Evolutionary conservation across 139 green algal genomes (phyloP), one percentile per base, ranked within the genome.

Genomic region (Picochlorum sp.): DNA sequence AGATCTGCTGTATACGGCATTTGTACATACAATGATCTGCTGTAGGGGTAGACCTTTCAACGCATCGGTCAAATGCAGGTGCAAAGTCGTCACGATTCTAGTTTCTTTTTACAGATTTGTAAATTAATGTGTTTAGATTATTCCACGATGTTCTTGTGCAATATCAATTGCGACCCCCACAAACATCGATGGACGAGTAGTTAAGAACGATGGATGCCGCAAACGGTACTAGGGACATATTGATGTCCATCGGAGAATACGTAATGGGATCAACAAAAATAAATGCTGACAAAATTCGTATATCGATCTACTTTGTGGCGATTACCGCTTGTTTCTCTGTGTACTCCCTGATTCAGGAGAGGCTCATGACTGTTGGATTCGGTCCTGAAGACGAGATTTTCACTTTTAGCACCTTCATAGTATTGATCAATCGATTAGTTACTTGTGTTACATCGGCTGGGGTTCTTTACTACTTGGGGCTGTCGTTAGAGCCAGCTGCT

Each of bases 361-460:
- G 65, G 9, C 50, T 73, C 12, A 73, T 73, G 57, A 73, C 65
- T 16, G 33, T 63, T 33, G 47, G 47, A 2, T 73, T 73, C 29
- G 65, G 65, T 3, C 33, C 39, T 5, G 29, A 58, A 25, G 25
- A 33, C 1, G 65, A 73, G 33, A 50, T 49, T 14, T 73, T 73
- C 33, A 59, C 12, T n/a, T 81, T 82, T 57, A 89, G 78, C 5
- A 67, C 97, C 2, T 95, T 98, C 64, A 68, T 97, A 22, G 92
- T 98, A 49, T 74, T 97, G 7, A 88, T 80, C 69, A 98, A 98
- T 69, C 80, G 92, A 9, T 47, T 93, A 5, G 50, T 95, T 13
- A 86, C 85, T 0, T 77, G 75, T 26, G 31, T 59, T 2, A 22
- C 85, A 10, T 80, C 86, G 12, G 47, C 72, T n/a, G 49, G 61